Conservation (phyloP, 75 land plant species). For the Picea glauca region DNA sequence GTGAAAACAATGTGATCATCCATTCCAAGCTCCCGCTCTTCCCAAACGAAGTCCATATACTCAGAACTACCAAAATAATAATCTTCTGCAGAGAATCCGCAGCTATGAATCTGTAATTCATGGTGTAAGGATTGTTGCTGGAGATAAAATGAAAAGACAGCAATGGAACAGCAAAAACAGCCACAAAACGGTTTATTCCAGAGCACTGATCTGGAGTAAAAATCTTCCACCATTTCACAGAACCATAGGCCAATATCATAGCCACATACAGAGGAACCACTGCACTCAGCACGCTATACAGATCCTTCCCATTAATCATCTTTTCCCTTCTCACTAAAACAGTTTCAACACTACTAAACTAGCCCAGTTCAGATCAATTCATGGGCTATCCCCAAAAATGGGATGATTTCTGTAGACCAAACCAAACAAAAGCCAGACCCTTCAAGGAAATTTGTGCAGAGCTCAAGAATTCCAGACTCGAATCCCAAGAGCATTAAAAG, state of each 20-base stretch:
- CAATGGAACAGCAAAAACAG: slow-evolving; percentile 91
- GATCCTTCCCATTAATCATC: slow-evolving; percentile 67
- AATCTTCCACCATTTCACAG: slow-evolving; percentile 94
- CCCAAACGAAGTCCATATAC: slow-evolving; percentile 48
- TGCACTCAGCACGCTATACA: slow-evolving; percentile 84
- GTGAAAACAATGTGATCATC: slow-evolving; percentile 87
- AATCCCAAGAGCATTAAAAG: no score
- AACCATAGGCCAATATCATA: slow-evolving; percentile 93
- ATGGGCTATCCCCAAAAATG: no score
- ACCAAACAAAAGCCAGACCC: no score
- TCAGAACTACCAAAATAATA: slow-evolving; percentile 42
- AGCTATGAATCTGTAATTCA: slow-evolving; percentile 78
- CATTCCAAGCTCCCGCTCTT: slow-evolving; percentile 74
- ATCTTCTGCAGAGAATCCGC: slow-evolving; percentile 87
- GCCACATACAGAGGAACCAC: slow-evolving; percentile 96
- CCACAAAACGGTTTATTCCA: slow-evolving; percentile 96
- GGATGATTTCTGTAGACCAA: no score
- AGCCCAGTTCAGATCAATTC: no score
- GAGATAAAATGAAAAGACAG: slow-evolving; percentile 95
- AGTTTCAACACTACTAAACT: no score
- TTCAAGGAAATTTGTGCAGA: no score
- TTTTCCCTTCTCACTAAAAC: slow-evolving; percentile 3
- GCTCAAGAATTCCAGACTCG: no score
- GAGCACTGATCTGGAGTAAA: slow-evolving; percentile 85
- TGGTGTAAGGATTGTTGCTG: slow-evolving; percentile 79